A percentile compares a stretch with the other conserved stretches of the same genome.
Evolutionary conservation across 2,329 filamentous ascomycete genomes (phyloP).

Genomic region (Ascochyta fabae): DNA sequence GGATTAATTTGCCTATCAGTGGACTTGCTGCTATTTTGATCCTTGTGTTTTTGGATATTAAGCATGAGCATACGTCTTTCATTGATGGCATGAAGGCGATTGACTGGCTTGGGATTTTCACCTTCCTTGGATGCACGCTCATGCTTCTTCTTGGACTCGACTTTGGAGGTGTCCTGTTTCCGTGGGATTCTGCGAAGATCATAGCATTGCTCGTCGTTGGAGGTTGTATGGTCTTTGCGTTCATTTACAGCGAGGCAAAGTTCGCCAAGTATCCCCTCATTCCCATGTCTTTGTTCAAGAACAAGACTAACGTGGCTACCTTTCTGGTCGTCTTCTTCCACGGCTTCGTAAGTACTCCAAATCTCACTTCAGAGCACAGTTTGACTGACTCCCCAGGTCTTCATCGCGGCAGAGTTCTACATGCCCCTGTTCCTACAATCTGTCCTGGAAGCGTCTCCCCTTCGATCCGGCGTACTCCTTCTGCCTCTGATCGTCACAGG

Average conservation of each 20-base stretch:
- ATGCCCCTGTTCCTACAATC: conserved; percentile 77
- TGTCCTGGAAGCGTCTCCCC: conserved; percentile 65
- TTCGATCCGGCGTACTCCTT: conserved; percentile 67
- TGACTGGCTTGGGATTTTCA: conserved; percentile 62
- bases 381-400: conserved; percentile 24
- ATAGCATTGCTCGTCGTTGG: conserved; percentile 63
- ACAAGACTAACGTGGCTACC: conserved; percentile 63
- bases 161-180: conserved; percentile 60
- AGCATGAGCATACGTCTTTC: conserved; percentile 61
- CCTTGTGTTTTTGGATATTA: conserved; percentile 60
- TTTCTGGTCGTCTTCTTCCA: conserved; percentile 59
- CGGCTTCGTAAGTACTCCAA: conserved; percentile 50
- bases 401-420: conserved; percentile 69
- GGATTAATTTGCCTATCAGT: conserved; percentile 62
- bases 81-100: conserved; percentile 57
- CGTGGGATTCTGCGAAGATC: conserved; percentile 62
- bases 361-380: background rate
- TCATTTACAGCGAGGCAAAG: conserved; percentile 68
- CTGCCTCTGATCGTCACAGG: conserved; percentile 63
- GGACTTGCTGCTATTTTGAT: conserved; percentile 58
- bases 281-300: conserved; percentile 66
- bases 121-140: conserved; percentile 58
- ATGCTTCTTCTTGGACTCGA: conserved; percentile 62
- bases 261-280: conserved; percentile 73
- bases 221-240: conserved; percentile 54